Evolutionary conservation across 1,284 basidiomycete species (phyloP), one percentile per base, ranked within the genome.

Genomic region (Laetiporus sulphureus): DNA sequence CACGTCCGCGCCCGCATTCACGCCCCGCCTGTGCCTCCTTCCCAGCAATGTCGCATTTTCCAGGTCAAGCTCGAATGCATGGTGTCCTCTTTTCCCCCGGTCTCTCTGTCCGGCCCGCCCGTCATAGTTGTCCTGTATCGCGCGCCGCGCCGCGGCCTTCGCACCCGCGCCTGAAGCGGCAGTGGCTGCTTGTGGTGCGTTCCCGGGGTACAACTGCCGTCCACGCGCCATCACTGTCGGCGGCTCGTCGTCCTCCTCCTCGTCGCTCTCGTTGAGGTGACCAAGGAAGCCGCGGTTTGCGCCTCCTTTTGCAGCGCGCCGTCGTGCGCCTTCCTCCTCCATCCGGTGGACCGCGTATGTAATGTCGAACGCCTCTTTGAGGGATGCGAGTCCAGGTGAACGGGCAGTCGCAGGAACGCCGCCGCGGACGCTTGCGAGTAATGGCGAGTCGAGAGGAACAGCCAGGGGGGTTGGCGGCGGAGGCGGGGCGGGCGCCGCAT

Each of bases 361-460:
- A 54, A 99, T 87, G 61, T 99, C 96, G 62, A 99, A 99, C 2
- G 96, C 95, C 62, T 99, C 96, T 61, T 97, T 98, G 64, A 99
- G 80, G 0, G 83, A 81, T 0, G 88, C 83, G 32, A 98, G 64
- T 27, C 95, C 94, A 1, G 96, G 96, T 39, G 93, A 96, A 42
- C 91, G 84, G 34, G 85, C 88, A 59, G 82, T 81, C 6, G 31
- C 25, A 1, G 30, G 20, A 1, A 22, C 36, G 2, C 82, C 83
- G 42, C 84, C 87, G 36, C 85, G 83, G 12, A 83, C 79, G 4
- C 84, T 81, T 1, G 81, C 80, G 35, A 99, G 74, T 2, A 99
- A 71, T 1, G 95, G 96, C 1, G 95, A 98, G 64, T 99, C 95
- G 37, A 94, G 67, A 1, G 89, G 86, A 41, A 73, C 72, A 35